Base-by-base conservation (phyloP, 306 rosid species). In the Acacia melanoxylon region DNA sequence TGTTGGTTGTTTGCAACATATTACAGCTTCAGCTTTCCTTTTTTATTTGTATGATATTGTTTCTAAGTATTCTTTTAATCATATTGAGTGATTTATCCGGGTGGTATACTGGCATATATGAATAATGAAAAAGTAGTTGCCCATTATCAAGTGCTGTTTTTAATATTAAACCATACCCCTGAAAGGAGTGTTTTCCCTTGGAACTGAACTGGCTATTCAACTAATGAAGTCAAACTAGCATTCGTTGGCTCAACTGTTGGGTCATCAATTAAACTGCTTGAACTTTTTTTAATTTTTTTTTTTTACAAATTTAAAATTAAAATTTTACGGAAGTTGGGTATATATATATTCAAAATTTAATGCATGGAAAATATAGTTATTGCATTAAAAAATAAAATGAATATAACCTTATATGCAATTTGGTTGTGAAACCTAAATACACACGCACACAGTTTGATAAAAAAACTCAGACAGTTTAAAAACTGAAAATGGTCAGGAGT, bases 121-220 rank as follows among this genome's bases (percentile, higher is more conserved):
- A 69, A 33, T 49, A 52, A 20, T 52, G 68, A 65, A 24, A 66
- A 41, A 68, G 20, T 8, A 76, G 65, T 25, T 72, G 78, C 24
- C n/a, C 4, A 45, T 17, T 72, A 78, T n/a, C 9, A 6, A 33
- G 40, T 52, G 76, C 49, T 75, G 58, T 29, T 31, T 31, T 70
- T 14, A 78, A 24, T 51, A 27, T 65, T 80, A 51, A 54, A 63
- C 63, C 77, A 66, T 83, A 35, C 79, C 80, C 83, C 79, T 69
- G 80, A 41, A 84, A 83, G 74, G 74, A 81, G 31, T 76, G 27
- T n/a, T n/a, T 56, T 56, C 63, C 22, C 61, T 54, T 8, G 33
- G 16, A 59, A 59, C 66, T 22, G 29, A 58, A 59, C 33, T 24
- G 14, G 16, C 33, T 10, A 25, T 61, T 24, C 33, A 59, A 22